Base-by-base conservation (phyloP, 2,329 filamentous ascomycete species). In the Leptographium procerum region DNA sequence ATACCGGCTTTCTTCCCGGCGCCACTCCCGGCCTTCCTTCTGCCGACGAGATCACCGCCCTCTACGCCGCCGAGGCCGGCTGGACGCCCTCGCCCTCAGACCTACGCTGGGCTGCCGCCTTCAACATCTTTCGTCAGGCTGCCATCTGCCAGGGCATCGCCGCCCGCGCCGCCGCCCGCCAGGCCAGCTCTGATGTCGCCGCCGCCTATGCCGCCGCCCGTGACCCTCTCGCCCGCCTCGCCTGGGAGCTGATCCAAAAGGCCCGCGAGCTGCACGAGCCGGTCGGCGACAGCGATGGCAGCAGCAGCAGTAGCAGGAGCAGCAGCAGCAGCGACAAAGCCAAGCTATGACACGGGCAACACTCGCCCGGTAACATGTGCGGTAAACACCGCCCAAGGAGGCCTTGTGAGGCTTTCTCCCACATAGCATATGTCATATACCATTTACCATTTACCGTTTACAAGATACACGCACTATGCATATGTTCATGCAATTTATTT, bases 181-280 rank as follows among this genome's bases (percentile, higher is more conserved):
- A 97, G 78, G 94, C 94, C 43, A 96, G 91, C 72, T 96, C 90
- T 70, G 87, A 83, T 59, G 82, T 87, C 69, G 94, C 94, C 8
- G 81, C 78, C 65, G 79, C 84, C 48, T 89, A 95, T 71, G 90
- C 80, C 0, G 75, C 74, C 58, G 81, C 83, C 69, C 85, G 88
- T 73, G 78, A 75, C 52, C 85, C 88, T 26, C 82, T 92, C 75
- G 91, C 87, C 0, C 79, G 89, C 71, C 78, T 87, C 65, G 89
- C 90, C 7, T 96, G 91, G 89, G 76, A 79, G 59, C 72, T 90
- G 65, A 85, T 91, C 59, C 77, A 76, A 70, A 71, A 68, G 61
- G 71, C 72, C 11, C 57, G 52, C 22, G 51, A 52, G 33, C 47
- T 58, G 43, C 34, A 57, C 50, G 55, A 29, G n/a, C 31, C 22